Evolutionary conservation across 192 early-diverging fungal genomes (phyloP), one percentile per base, ranked within the genome.

Genomic region (Mortierella antarctica): DNA sequence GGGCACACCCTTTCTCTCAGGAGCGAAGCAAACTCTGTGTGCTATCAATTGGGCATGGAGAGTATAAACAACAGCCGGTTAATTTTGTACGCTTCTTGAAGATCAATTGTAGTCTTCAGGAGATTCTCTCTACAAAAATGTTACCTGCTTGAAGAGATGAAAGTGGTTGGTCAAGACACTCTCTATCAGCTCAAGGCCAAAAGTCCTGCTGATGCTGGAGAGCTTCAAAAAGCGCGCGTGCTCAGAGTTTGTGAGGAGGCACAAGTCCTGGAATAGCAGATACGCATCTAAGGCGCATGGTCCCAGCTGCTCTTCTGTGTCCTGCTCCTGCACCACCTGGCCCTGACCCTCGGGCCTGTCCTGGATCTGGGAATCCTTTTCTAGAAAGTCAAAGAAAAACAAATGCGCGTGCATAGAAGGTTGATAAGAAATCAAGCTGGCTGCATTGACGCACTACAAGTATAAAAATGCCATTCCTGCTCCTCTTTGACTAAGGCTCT

Each of bases 171-270:
- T 87, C 62, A 99, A 81, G 7, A 98, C 87, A 17, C 93, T 92
- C 60, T 99, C 98, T 10, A 99, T 90, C 58, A 99, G 84, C 79
- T 99, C 98, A 14, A 98, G 86, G 3, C 95, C 95, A 82, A 97
- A 89, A 0, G 89, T 88, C 70, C 92, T 91, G 45, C 94, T 88
- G 48, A 89, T 84, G 62, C 68, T 80, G 50, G 65, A 53, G 14
- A 88, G 64, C 41, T 76, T 68, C 41, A 90, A 80, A 45, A 94
- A 97, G 21, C 86, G 83, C 1, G 94, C 83, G 15, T 87, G 83
- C 62, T 92, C 89, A 13, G 89, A 92, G 44, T 88, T 87, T 0
- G 92, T 93, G 57, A 97, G 68, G 42, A 92, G 73, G 62, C 95
- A 98, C 53, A 98, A 81, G 67, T 98, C 97, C 88, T 95, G 91